Percentiles rank a stretch among this genome's conserved stretches.
Evolutionary conservation across 2,329 filamentous ascomycete genomes (phyloP).

Genomic region (Penicillium sp.): DNA sequence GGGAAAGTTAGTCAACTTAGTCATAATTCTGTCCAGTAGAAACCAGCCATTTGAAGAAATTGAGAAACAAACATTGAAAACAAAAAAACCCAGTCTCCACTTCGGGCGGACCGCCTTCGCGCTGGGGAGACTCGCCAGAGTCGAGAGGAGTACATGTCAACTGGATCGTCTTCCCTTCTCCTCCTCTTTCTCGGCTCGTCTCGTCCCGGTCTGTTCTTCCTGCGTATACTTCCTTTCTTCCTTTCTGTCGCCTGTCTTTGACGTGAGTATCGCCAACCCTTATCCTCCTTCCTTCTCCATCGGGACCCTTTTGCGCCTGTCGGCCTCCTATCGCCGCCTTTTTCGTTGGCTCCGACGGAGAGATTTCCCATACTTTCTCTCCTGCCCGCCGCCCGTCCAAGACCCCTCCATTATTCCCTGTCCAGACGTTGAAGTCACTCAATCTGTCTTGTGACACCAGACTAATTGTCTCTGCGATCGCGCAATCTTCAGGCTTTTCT

Average conservation of each 20-base stretch:
- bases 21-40: neutral
- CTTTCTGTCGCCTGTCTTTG: neutral
- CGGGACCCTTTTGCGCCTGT: neutral
- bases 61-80: neutral
- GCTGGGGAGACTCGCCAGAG: neutral
- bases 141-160: neutral
- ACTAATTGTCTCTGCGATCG: constrained; percentile 1
- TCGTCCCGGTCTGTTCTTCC: neutral
- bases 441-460: neutral
- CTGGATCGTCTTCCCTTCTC: neutral
- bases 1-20: neutral
- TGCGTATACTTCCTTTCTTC: neutral
- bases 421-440: neutral
- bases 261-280: neutral
- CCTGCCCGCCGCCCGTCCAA: neutral
- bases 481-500: constrained; percentile 5
- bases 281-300: neutral
- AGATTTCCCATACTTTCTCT: neutral
- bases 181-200: neutral
- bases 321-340: neutral
- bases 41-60: neutral
- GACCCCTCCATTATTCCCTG: neutral
- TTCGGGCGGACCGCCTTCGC: neutral
- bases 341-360: neutral
- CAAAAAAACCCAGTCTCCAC: neutral